phyloP scores from a whole-genome alignment of 2,329 filamentous ascomycete species.

The Fusarium chaquense region DNA sequence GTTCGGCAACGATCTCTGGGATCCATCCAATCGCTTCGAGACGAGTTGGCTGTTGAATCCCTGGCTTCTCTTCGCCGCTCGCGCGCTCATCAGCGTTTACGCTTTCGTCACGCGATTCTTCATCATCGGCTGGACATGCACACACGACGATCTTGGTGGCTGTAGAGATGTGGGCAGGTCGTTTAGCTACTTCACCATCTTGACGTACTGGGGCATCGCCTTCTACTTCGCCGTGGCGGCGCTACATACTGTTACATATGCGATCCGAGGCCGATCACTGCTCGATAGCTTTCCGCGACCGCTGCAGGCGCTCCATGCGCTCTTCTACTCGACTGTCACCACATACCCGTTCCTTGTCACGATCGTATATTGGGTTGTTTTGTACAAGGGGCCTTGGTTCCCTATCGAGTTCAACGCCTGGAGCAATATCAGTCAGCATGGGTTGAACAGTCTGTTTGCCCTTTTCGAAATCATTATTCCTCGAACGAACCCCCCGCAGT shows the following conservation, averaged over 20 bases:
- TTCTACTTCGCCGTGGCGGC: constrained; percentile 81
- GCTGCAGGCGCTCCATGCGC: constrained; percentile 73
- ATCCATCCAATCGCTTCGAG: constrained; percentile 74
- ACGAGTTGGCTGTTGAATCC: constrained; percentile 86
- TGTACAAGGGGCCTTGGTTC: constrained; percentile 68
- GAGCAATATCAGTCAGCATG: constrained; percentile 79
- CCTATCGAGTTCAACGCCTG: constrained; percentile 65
- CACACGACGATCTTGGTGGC: constrained; percentile 59
- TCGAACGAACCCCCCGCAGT: constrained; percentile 69
- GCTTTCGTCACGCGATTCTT: constrained; percentile 76
- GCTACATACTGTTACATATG: constrained; percentile 77
- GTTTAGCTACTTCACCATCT: constrained; percentile 86
- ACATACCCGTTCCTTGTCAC: constrained; percentile 77
- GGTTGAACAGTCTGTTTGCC: constrained; percentile 77
- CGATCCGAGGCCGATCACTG: constrained; percentile 63
- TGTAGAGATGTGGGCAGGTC: constrained; percentile 62
- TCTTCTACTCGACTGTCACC: constrained; percentile 73
- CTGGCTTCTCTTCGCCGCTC: constrained; percentile 68
- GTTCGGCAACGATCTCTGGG: constrained; percentile 60
- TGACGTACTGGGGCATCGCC: constrained; percentile 84
- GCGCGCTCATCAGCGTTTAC: constrained; percentile 72
- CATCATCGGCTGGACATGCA: constrained; percentile 74
- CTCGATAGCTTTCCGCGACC: constrained; percentile 70
- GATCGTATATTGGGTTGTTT: constrained; percentile 75
- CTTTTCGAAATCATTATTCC: constrained; percentile 80